Percentiles rank a stretch among this genome's conserved stretches.
Evolutionary conservation across 1,284 basidiomycete genomes (phyloP).

Genomic region (Dichomitus squalens): DNA sequence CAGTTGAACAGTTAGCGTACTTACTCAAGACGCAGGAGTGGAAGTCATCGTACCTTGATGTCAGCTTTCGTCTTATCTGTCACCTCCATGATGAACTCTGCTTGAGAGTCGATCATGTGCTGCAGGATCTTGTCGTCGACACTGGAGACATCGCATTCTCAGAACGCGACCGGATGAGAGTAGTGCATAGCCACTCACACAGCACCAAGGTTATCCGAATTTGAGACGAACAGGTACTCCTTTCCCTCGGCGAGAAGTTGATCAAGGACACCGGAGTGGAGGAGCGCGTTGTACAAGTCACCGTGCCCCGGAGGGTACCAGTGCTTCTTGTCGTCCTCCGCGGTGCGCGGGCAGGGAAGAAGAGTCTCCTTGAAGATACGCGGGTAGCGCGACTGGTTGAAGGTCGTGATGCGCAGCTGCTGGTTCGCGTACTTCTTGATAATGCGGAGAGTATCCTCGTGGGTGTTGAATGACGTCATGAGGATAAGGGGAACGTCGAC

Average conservation of each 20-base stretch:
- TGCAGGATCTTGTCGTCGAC: slow-evolving; percentile 85
- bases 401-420: slow-evolving; percentile 92
- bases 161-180: background rate
- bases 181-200: slow-evolving; percentile 56
- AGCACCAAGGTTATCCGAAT: slow-evolving; percentile 98
- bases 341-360: slow-evolving; percentile 86
- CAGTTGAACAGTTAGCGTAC: no score
- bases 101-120: slow-evolving; percentile 87
- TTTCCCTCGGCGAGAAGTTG: slow-evolving; percentile 95
- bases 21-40: background rate
- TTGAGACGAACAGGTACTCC: slow-evolving; percentile 99
- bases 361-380: slow-evolving; percentile 96
- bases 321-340: slow-evolving; percentile 90
- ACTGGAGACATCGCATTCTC: background rate
- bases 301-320: slow-evolving; percentile 99
- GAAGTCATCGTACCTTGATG: slow-evolving; percentile 66
- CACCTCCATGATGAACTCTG: slow-evolving; percentile 98
- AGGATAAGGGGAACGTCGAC: slow-evolving; percentile 96
- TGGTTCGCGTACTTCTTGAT: slow-evolving; percentile 99
- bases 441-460: slow-evolving; percentile 95
- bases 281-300: slow-evolving; percentile 92
- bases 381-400: slow-evolving; percentile 99
- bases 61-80: slow-evolving; percentile 99
- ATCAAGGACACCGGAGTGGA: slow-evolving; percentile 96
- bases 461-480: slow-evolving; percentile 99